phyloP scores from a whole-genome alignment of 306 rosid species.

The Rosa lucieae region DNA sequence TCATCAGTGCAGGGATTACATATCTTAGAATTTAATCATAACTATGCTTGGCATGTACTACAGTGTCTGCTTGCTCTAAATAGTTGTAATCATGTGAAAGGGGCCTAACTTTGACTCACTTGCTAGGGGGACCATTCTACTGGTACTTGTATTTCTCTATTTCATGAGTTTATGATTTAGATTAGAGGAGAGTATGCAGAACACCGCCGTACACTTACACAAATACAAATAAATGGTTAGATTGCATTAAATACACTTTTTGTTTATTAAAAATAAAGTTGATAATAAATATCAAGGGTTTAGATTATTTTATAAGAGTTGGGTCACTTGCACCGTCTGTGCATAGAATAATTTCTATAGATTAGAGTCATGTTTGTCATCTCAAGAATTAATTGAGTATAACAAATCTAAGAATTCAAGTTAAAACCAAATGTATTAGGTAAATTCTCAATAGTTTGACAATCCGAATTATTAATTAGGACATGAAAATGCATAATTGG shows the following conservation, averaged over 20 bases:
- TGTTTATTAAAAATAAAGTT: too few species aligned
- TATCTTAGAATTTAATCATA: conserved; percentile 22
- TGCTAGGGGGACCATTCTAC: neutral
- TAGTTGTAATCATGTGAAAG: conserved; percentile 36
- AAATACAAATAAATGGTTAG: too few species aligned
- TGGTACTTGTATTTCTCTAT: neutral
- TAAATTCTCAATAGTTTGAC: neutral
- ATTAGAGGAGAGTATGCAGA: neutral
- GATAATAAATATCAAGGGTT: too few species aligned
- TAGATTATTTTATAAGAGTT: too few species aligned
- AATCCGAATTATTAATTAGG: neutral
- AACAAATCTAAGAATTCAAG: neutral
- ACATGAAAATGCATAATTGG: neutral
- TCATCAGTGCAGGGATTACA: conserved; percentile 32
- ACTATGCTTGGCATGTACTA: conserved; percentile 19
- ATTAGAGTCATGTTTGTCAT: neutral
- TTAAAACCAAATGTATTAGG: neutral
- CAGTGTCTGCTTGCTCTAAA: neutral
- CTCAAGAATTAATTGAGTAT: too few species aligned
- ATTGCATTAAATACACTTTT: too few species aligned
- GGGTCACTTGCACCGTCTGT: too few species aligned
- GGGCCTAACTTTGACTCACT: conserved; percentile 36
- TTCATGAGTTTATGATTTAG: neutral
- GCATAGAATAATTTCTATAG: too few species aligned
- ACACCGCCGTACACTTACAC: too few species aligned